Percentiles rank a stretch among this genome's conserved stretches.
phyloP scores from a whole-genome alignment of 2,329 filamentous ascomycete species.

The Exophiala oligosperma region DNA sequence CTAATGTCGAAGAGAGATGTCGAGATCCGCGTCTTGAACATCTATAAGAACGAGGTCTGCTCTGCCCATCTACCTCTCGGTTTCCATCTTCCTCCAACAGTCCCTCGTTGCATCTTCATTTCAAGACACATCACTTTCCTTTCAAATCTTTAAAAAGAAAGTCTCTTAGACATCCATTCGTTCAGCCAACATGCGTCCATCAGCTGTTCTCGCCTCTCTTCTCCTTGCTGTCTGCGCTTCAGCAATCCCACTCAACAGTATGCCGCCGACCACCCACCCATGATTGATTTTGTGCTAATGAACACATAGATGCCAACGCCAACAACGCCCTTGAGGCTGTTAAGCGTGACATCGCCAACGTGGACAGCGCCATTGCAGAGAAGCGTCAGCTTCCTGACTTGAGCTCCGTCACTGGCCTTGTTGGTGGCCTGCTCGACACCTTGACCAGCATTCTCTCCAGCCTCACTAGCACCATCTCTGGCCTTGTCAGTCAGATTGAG shows the following conservation, averaged over 20 bases:
- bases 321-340: conserved; percentile 6
- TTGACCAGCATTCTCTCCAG: conserved; percentile 13
- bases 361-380: background rate
- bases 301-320: conserved; percentile 1
- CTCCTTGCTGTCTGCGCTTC: conserved; percentile 19
- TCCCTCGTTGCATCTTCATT: conserved; percentile 8
- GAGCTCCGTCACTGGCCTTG: conserved; percentile 3
- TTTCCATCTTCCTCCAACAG: conserved; percentile 8
- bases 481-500: conserved; percentile 7
- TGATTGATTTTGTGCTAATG: background rate
- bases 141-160: background rate
- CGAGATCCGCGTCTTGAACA: background rate
- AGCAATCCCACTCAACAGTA: conserved; percentile 23
- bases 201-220: conserved; percentile 20
- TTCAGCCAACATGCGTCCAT: conserved; percentile 24
- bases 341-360: conserved; percentile 4
- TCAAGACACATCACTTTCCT: background rate
- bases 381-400: conserved; percentile 12
- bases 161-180: background rate
- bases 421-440: conserved; percentile 1
- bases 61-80: background rate
- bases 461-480: conserved; percentile 7
- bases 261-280: background rate
- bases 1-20: background rate
- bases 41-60: conserved; percentile 9